A percentile compares a stretch with the other conserved stretches of the same genome.
Conservation (phyloP, 2,329 filamentous ascomycete genomes). For the Elsinoe fawcettii region DNA sequence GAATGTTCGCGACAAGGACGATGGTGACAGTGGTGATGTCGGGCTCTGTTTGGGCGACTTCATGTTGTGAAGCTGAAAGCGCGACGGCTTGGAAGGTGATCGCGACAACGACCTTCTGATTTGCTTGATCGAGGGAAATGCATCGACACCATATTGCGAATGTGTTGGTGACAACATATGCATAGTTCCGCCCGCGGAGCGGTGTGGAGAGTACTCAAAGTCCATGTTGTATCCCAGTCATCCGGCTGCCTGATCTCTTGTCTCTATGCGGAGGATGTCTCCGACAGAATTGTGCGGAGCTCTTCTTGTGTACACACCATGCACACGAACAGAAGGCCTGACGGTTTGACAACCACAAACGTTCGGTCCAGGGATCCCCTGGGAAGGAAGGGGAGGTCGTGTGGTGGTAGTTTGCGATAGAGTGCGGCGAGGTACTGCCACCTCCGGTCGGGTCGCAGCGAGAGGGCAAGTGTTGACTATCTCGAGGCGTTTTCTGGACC, state of each 20-base stretch:
- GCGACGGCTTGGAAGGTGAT: slow-evolving; percentile 75
- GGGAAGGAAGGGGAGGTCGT: background rate
- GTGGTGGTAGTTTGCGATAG: background rate
- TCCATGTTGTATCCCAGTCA: slow-evolving; percentile 32
- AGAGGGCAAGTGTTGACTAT: background rate
- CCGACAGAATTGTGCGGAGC: slow-evolving; percentile 13
- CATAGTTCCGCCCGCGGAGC: slow-evolving; percentile 61
- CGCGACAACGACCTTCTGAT: slow-evolving; percentile 80
- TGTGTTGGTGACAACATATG: slow-evolving; percentile 76
- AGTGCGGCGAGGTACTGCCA: background rate
- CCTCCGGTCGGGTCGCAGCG: background rate
- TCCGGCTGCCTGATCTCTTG: background rate
- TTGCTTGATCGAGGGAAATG: slow-evolving; percentile 71
- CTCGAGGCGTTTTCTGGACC: slow-evolving; percentile 13
- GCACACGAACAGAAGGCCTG: background rate
- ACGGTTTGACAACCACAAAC: background rate
- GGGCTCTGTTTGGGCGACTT: slow-evolving; percentile 39
- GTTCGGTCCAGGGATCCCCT: background rate
- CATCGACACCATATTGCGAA: slow-evolving; percentile 60
- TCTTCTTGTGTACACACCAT: slow-evolving; percentile 13
- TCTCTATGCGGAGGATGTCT: slow-evolving; percentile 10
- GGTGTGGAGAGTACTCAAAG: slow-evolving; percentile 44
- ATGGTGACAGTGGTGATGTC: slow-evolving; percentile 37
- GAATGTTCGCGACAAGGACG: slow-evolving; percentile 27
- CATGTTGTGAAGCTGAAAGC: slow-evolving; percentile 54